phyloP scores from a whole-genome alignment of 2,329 filamentous ascomycete species.

The Seiridium cupressi region DNA sequence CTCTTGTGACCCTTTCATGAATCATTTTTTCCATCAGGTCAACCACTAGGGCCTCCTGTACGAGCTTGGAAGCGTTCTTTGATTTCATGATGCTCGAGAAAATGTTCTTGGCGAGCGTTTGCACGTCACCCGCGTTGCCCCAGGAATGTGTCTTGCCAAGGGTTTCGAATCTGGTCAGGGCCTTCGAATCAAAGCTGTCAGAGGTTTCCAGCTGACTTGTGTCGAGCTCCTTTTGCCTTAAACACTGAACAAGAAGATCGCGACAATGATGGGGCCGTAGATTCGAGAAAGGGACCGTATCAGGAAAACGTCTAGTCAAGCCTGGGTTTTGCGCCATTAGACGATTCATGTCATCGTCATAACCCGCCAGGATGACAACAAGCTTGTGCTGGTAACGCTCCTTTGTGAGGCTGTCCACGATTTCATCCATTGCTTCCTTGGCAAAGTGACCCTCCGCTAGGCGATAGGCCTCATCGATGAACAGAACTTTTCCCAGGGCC shows the following conservation, averaged over 20 bases:
- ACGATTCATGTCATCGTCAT: constrained; percentile 63
- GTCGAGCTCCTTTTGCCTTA: constrained; percentile 10
- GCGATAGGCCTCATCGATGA: constrained; percentile 73
- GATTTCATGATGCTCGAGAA: constrained; percentile 37
- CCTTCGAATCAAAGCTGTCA: constrained; percentile 19
- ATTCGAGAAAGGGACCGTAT: constrained; percentile 54
- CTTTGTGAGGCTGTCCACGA: constrained; percentile 53
- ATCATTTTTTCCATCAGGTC: not conserved
- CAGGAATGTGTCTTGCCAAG: constrained; percentile 48
- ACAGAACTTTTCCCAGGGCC: constrained; percentile 62
- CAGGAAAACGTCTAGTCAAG: constrained; percentile 63
- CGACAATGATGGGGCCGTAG: constrained; percentile 43
- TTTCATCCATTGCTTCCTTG: constrained; percentile 53
- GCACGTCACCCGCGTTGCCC: constrained; percentile 64
- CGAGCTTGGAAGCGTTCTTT: not conserved
- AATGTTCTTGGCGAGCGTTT: constrained; percentile 49
- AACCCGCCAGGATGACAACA: constrained; percentile 68
- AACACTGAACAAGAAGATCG: constrained; percentile 35
- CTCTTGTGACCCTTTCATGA: not conserved
- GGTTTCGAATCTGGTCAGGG: constrained; percentile 12
- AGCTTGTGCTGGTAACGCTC: constrained; percentile 57
- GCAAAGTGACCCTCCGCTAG: constrained; percentile 57
- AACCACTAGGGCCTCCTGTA: not conserved
- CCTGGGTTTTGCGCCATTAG: constrained; percentile 62
- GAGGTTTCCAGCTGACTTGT: not conserved